Conservation (phyloP, 768 basidiomycete genomes). For the Mycena albidolilacea region DNA sequence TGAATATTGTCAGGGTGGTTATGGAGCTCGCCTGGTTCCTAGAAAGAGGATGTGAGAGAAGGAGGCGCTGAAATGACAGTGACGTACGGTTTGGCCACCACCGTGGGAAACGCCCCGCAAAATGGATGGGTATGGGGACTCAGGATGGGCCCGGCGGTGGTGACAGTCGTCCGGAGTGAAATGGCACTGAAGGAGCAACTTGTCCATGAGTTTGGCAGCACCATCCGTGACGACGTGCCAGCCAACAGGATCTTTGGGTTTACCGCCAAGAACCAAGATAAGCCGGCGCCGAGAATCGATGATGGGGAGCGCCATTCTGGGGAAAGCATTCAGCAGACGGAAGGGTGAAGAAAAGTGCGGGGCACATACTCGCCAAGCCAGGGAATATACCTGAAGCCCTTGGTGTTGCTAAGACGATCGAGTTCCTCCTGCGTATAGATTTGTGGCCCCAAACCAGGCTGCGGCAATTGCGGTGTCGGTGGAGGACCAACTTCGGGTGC, state of each 20-base stretch:
- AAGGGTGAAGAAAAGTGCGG: too few species aligned
- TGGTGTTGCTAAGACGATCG: not conserved
- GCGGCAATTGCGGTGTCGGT: not conserved
- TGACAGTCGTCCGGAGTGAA: not conserved
- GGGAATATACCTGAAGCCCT: constrained; percentile 17
- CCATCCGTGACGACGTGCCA: constrained; percentile 1
- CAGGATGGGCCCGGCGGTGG: not conserved
- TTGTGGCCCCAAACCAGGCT: not conserved
- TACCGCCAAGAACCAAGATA: not conserved
- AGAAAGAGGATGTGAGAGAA: not conserved
- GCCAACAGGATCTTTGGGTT: constrained; percentile 9
- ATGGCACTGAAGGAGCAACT: not conserved
- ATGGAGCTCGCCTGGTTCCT: constrained; percentile 1
- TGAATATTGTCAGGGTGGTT: not conserved
- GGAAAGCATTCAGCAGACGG: not conserved
- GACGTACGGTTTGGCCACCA: not conserved
- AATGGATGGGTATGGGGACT: not conserved
- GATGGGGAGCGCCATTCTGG: not conserved
- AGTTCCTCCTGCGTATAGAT: constrained; percentile 16
- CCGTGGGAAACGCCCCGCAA: not conserved
- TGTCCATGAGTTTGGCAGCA: not conserved
- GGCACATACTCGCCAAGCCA: constrained; percentile 25
- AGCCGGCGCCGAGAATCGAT: not conserved
- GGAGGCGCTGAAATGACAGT: too few species aligned
- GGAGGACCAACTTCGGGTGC: not conserved